phyloP scores from a whole-genome alignment of 2,329 filamentous ascomycete species.

The Didymella segeticola region DNA sequence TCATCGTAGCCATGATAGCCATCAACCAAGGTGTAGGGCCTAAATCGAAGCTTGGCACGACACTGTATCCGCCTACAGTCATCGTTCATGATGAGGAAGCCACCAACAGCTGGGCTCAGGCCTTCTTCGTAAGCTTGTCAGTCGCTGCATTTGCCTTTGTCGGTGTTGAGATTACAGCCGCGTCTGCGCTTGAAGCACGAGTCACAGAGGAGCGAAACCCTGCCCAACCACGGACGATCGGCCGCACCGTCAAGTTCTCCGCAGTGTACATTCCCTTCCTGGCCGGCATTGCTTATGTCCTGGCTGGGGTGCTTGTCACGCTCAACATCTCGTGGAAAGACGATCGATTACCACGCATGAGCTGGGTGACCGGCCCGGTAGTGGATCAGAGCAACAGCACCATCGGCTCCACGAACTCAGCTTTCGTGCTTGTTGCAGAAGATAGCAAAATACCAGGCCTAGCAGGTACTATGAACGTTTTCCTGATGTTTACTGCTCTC shows the following conservation, averaged over 20 bases:
- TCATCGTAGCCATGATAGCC: conserved; percentile 16
- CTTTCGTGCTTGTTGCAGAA: conserved; percentile 37
- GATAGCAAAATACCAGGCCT: conserved; percentile 19
- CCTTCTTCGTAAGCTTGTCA: conserved; percentile 18
- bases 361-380: conserved; percentile 6
- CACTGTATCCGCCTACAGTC: conserved; percentile 3
- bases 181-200: conserved; percentile 42
- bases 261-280: conserved; percentile 17
- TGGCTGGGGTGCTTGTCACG: conserved; percentile 14
- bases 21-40: conserved; percentile 17
- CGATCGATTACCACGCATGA: conserved; percentile 8
- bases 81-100: conserved; percentile 5
- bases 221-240: not conserved
- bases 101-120: conserved; percentile 11
- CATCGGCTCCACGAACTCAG: conserved; percentile 20
- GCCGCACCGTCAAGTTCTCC: conserved; percentile 16
- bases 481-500: conserved; percentile 44
- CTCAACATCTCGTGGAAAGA: conserved; percentile 17
- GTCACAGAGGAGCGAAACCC: not conserved
- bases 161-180: conserved; percentile 44
- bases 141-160: conserved; percentile 46
- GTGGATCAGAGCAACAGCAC: not conserved
- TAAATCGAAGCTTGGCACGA: not conserved
- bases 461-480: conserved; percentile 40
- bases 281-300: conserved; percentile 8